phyloP scores from a whole-genome alignment of 768 basidiomycete species.

The Mycena leptocephala region DNA sequence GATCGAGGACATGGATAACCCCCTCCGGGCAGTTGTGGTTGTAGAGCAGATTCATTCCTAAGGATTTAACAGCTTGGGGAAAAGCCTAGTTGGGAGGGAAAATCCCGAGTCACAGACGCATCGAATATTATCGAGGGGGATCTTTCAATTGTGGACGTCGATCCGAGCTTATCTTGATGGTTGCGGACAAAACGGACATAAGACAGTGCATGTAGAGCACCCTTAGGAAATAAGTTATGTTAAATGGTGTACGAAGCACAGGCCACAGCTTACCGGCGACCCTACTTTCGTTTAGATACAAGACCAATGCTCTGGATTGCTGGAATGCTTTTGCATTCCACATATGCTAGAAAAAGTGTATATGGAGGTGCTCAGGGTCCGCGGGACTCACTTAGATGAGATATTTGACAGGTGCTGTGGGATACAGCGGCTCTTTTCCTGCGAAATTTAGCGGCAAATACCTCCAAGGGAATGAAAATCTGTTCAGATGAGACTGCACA shows the following conservation, averaged over 20 bases:
- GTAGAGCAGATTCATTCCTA: conserved; percentile 16
- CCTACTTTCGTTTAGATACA: neutral
- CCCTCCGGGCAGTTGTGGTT: conserved; percentile 18
- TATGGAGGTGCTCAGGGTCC: neutral
- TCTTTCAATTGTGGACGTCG: conserved; percentile 7
- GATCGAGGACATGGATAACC: neutral
- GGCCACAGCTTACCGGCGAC: conserved; percentile 1
- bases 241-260: neutral
- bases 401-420: neutral
- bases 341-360: neutral
- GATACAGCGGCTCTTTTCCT: neutral
- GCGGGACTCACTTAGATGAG: neutral
- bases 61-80: conserved; percentile 13
- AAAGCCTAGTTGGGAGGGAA: neutral
- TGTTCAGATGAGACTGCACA: neutral
- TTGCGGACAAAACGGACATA: conserved; percentile 7
- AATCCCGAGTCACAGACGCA: neutral
- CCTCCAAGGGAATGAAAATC: conserved; percentile 10
- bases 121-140: neutral
- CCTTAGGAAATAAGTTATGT: neutral
- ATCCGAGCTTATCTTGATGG: conserved; percentile 15
- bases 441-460: neutral
- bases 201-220: neutral
- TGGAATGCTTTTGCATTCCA: neutral
- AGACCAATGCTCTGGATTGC: no score